A percentile compares a stretch with the other conserved stretches of the same genome.
These are phyloP conservation scores for Ceratopteris richardii DNA, from an alignment of 75 land plant genomes.

Conservation along the genomic window DNA sequence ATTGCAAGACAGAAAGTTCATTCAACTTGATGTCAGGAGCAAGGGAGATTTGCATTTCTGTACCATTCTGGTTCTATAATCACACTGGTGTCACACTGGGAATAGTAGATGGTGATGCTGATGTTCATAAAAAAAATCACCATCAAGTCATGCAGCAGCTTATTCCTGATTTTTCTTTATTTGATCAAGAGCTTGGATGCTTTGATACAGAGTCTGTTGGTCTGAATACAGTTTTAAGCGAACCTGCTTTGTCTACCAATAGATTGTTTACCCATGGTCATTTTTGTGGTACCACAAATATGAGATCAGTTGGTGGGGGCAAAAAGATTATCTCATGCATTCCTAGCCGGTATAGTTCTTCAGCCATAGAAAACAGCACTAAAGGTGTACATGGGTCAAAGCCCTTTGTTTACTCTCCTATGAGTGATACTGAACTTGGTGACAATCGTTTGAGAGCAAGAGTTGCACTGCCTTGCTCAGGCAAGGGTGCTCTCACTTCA, in stretches of 20 bases:
- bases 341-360: neutral
- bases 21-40: constrained; percentile 71
- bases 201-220: neutral
- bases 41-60: constrained; percentile 64
- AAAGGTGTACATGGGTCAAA: neutral
- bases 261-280: neutral
- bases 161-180: neutral
- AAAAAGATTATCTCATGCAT: constrained; percentile 1
- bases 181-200: neutral
- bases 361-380: neutral
- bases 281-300: neutral
- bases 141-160: neutral
- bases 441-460: constrained; percentile 1
- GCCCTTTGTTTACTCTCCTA: neutral
- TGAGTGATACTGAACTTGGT: neutral
- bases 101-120: constrained; percentile 35
- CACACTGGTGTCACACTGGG: constrained; percentile 56
- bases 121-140: constrained; percentile 5
- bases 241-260: neutral
- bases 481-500: neutral
- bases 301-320: constrained; percentile 2
- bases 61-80: constrained; percentile 85
- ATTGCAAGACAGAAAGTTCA: constrained; percentile 47
- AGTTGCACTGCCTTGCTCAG: neutral
- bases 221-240: neutral